A percentile compares a stretch with the other conserved stretches of the same genome.
phyloP scores from a whole-genome alignment of 805 yeast genomes.

The Ogataea methanolica region DNA sequence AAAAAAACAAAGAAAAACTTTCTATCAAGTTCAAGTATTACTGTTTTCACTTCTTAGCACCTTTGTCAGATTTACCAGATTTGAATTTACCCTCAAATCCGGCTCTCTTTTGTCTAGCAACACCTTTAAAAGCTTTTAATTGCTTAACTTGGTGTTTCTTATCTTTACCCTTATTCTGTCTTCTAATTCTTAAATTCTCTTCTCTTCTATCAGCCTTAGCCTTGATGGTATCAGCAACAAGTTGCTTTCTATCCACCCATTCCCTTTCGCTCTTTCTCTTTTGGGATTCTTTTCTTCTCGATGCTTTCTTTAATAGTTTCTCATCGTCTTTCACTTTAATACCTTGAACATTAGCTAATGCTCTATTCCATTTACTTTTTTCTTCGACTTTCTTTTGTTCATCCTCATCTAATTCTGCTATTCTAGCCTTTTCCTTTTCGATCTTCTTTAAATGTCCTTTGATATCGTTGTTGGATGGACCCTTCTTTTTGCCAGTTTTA shows the following conservation, averaged over 20 bases:
- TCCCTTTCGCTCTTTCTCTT: conserved; percentile 85
- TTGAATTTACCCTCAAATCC: conserved; percentile 75
- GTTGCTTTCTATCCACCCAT: conserved; percentile 87
- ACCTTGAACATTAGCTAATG: conserved; percentile 85
- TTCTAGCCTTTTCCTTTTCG: conserved; percentile 66
- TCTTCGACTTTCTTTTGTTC: conserved; percentile 58
- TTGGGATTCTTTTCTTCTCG: conserved; percentile 75
- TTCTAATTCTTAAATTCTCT: conserved; percentile 81
- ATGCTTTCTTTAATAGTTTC: conserved; percentile 75
- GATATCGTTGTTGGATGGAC: conserved; percentile 81
- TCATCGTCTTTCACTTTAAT: conserved; percentile 86
- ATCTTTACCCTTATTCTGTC: conserved; percentile 78
- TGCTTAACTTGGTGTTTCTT: conserved; percentile 69
- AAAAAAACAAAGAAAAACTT: too few relatives aligned
- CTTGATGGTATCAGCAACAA: conserved; percentile 68
- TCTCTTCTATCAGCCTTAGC: conserved; percentile 85
- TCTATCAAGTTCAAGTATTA: too few relatives aligned
- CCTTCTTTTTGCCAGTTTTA: conserved; percentile 60
- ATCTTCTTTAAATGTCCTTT: conserved; percentile 75
- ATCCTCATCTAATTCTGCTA: conserved; percentile 54
- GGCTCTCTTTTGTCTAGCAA: conserved; percentile 53
- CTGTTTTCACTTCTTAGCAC: conserved; percentile 4
- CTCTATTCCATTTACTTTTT: conserved; percentile 80
- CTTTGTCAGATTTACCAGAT: conserved; percentile 21
- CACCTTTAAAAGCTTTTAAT: conserved; percentile 58